A percentile compares a stretch with the other conserved stretches of the same genome.
These are phyloP conservation scores for Skeletonema potamos DNA, from an alignment of 108 stramenopile species.

Conservation along the genomic window DNA sequence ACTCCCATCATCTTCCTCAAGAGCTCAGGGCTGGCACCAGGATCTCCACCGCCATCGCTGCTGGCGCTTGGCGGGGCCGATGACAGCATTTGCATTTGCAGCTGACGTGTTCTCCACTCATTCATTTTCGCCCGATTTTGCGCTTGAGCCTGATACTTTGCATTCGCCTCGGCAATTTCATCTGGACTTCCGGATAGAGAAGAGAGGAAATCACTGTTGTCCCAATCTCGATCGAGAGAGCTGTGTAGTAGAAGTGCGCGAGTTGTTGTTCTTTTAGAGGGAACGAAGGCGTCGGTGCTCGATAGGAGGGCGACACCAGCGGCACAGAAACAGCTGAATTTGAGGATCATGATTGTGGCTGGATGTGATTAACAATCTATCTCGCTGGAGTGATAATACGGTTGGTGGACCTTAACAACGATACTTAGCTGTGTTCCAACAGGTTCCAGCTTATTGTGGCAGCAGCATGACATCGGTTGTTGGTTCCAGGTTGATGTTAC, in stretches of 20 bases:
- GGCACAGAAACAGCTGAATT: constrained; percentile 18
- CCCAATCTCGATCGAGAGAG: constrained; percentile 47
- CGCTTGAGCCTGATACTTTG: constrained; percentile 28
- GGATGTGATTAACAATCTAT: too few relatives aligned
- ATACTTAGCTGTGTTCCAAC: too few relatives aligned
- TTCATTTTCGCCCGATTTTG: constrained; percentile 21
- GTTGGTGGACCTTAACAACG: too few relatives aligned
- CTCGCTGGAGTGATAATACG: too few relatives aligned
- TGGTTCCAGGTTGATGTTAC: too few relatives aligned
- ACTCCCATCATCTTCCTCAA: constrained; percentile 3
- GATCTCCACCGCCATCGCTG: constrained; percentile 10
- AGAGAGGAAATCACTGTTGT: constrained; percentile 62
- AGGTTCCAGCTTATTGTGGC: too few relatives aligned
- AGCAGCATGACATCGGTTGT: too few relatives aligned
- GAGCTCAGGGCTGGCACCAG: constrained; percentile 17
- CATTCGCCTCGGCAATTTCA: constrained; percentile 39
- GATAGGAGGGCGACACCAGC: constrained; percentile 6
- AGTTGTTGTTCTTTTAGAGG: background rate
- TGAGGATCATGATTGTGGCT: constrained; percentile 23
- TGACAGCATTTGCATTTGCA: constrained; percentile 9
- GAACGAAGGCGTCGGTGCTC: background rate
- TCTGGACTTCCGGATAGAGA: constrained; percentile 32
- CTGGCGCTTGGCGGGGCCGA: constrained; percentile 21
- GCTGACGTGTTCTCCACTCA: constrained; percentile 20
- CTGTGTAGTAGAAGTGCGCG: background rate